These are phyloP conservation scores for Tricholoma saponaceum DNA, from an alignment of 768 basidiomycete species.

Conservation along the genomic window DNA sequence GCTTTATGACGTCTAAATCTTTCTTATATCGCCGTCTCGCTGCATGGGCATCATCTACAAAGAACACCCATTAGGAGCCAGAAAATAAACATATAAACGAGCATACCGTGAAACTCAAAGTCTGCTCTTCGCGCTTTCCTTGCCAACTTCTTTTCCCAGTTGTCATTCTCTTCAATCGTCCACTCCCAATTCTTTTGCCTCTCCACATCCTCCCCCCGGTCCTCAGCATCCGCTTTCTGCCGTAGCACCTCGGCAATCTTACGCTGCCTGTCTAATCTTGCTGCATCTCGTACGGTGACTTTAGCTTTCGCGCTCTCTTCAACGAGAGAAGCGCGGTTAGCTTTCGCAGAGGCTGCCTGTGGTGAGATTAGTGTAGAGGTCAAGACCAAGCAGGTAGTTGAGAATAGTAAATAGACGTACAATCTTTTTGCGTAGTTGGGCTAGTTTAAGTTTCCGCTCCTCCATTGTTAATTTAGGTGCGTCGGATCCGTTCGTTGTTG, in stretches of 20 bases:
- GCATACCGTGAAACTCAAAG: slow-evolving; percentile 88
- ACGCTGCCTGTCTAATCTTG: slow-evolving; percentile 83
- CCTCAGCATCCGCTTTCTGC: slow-evolving; percentile 83
- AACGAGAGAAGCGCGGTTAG: slow-evolving; percentile 82
- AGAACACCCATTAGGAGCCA: slow-evolving; percentile 1
- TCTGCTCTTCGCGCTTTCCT: slow-evolving; percentile 82
- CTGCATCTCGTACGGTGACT: slow-evolving; percentile 72
- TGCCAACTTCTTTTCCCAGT: slow-evolving; percentile 90
- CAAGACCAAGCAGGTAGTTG: not conserved
- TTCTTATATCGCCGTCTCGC: slow-evolving; percentile 91
- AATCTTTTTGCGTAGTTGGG: slow-evolving; percentile 73
- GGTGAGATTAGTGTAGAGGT: slow-evolving; percentile 1
- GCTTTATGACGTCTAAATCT: slow-evolving; percentile 83
- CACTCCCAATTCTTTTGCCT: slow-evolving; percentile 93
- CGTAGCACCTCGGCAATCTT: slow-evolving; percentile 87
- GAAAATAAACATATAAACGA: slow-evolving; percentile 1
- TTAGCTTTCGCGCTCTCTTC: slow-evolving; percentile 81
- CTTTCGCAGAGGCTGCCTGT: slow-evolving; percentile 72
- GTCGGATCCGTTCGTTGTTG: slow-evolving; percentile 13
- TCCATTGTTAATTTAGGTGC: slow-evolving; percentile 48
- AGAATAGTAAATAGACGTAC: slow-evolving; percentile 39
- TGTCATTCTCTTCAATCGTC: slow-evolving; percentile 92
- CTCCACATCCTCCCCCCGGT: slow-evolving; percentile 88
- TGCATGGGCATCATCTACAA: slow-evolving; percentile 82
- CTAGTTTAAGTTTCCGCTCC: slow-evolving; percentile 74